Conservation (phyloP, 2,329 filamentous ascomycete species). For the Fusarium mexicanum region DNA sequence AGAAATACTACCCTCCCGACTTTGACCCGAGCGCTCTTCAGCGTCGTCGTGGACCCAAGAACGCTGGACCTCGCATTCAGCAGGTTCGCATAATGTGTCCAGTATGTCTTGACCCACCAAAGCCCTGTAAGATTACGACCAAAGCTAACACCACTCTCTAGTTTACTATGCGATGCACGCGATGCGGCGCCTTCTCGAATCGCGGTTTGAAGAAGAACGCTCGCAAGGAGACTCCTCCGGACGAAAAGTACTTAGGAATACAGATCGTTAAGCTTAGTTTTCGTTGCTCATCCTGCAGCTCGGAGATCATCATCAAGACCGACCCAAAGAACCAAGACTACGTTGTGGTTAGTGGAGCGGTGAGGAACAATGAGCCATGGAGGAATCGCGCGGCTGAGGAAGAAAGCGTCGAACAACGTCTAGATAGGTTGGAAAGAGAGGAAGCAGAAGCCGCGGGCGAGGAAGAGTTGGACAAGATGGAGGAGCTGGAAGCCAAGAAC, state of each 20-base stretch:
- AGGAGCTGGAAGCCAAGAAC: constrained; percentile 92
- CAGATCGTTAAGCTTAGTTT: background rate
- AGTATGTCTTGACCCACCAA: background rate
- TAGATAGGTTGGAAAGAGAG: constrained; percentile 85
- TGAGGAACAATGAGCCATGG: constrained; percentile 95
- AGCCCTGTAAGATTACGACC: too few species aligned
- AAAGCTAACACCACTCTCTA: constrained; percentile 16
- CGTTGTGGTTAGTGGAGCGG: constrained; percentile 79
- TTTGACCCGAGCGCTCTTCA: constrained; percentile 89
- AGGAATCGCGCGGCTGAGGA: constrained; percentile 68
- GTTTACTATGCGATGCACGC: constrained; percentile 56
- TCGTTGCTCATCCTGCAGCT: constrained; percentile 84
- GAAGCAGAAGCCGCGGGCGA: constrained; percentile 70
- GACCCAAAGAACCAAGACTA: constrained; percentile 98
- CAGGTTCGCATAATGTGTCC: constrained; percentile 69
- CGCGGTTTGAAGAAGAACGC: background rate
- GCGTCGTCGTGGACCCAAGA: constrained; percentile 74
- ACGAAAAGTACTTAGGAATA: constrained; percentile 88
- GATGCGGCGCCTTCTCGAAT: constrained; percentile 66
- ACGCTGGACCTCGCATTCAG: constrained; percentile 80
- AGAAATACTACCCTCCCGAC: constrained; percentile 75
- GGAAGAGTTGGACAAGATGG: constrained; percentile 90
- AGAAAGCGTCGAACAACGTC: constrained; percentile 86
- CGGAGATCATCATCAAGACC: constrained; percentile 91
- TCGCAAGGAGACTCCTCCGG: constrained; percentile 79